Conservation (phyloP, 495 filamentous ascomycete genomes). For the Cercophora samala region DNA sequence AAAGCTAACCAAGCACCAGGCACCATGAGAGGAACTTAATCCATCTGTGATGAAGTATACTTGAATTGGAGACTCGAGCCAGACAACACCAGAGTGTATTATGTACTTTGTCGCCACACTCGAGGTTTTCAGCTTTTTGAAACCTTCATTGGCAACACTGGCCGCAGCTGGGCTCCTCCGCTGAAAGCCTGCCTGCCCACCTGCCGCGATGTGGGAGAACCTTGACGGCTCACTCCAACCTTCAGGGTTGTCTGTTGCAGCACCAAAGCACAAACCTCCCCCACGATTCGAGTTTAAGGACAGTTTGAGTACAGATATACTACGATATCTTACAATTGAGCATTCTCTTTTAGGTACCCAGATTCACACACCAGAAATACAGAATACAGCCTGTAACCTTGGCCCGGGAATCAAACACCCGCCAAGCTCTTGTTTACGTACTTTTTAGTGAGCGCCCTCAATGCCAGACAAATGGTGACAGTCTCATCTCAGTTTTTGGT, state of each 20-base stretch:
- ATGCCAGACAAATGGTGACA: not conserved
- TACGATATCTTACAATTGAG: not conserved
- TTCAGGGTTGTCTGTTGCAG: not conserved
- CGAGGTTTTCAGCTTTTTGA: not conserved
- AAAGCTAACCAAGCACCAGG: slow-evolving; percentile 3
- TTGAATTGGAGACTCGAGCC: too few species aligned
- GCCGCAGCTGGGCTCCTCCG: not conserved
- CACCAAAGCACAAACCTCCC: not conserved
- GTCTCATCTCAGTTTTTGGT: not conserved
- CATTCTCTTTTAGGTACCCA: not conserved
- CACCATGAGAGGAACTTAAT: not conserved
- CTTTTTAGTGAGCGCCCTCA: not conserved
- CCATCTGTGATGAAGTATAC: too few species aligned
- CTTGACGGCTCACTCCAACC: slow-evolving; percentile 17
- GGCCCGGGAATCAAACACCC: not conserved
- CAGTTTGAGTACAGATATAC: not conserved
- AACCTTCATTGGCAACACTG: not conserved
- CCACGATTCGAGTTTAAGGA: not conserved
- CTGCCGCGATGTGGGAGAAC: slow-evolving; percentile 13
- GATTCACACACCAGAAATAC: not conserved
- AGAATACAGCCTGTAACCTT: not conserved
- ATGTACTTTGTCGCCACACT: not conserved
- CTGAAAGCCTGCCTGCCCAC: not conserved
- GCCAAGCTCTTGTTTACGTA: slow-evolving; percentile 3
- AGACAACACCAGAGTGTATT: not conserved